Evolutionary conservation across 352 stramenopile species (phyloP), one percentile per base, ranked within the genome.

Genomic region (Globisporangium lucens): DNA sequence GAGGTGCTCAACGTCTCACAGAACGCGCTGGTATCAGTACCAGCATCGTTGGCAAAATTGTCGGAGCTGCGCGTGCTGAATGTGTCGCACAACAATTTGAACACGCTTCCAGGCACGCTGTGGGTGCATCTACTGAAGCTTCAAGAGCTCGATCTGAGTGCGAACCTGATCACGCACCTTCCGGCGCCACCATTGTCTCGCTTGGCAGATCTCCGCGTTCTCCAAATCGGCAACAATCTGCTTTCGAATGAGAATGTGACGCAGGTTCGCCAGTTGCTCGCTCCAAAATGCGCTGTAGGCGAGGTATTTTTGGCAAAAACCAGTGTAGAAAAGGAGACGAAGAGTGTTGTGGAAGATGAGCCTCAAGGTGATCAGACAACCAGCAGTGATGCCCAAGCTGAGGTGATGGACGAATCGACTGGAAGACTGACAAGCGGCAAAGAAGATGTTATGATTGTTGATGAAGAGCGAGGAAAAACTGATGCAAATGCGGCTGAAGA

Each of bases 11-110:
- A 87, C 56, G 63, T 81, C n/a, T 87, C 85, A 29, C 75, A 88
- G 58, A 93, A 93, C 43, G 68, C 79, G 6, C 66, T 93, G 12
- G 22, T 82, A 4, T 62, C 67, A 6, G 64, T 93, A 15, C 82
- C 83, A 36, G 41, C 56, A 2, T 55, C 68, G 3, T 24, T 91
- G 20, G 61, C 62, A 0, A 66, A 57, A 22, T 47, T 93, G 17
- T 24, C 49, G 3, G 55, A 73, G 15, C 70, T 93, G 8, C 61
- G 80, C 30, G 65, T 76, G 8, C 56, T 91, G 15, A 69, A 71
- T 12, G 56, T 86, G 10, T 71, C 81, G 2, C 83, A 93, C 69
- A 93, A 93, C 69, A 87, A 93, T 43, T 61, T 93, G 27, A 61
- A 64, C 2, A 47, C 46, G 20, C 55, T 83, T 5, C 65, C 75